Percentiles rank a stretch among this genome's conserved stretches.
Conservation (phyloP, 768 basidiomycete species). For the Trametes villosa region DNA sequence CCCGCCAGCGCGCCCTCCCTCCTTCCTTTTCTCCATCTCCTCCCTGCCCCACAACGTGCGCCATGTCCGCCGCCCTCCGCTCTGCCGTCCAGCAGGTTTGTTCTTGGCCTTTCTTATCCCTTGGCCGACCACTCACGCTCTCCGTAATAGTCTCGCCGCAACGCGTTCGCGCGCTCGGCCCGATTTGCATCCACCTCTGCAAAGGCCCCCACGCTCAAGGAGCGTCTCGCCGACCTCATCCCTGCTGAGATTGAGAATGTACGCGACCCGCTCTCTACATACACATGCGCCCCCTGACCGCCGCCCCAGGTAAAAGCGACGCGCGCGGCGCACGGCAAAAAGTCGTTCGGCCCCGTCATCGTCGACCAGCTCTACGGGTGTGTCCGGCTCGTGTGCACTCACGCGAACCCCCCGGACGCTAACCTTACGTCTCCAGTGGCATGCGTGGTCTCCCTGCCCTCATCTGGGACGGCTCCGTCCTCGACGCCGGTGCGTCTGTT, state of each 20-base stretch:
- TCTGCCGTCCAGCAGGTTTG: constrained; percentile 40
- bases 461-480: constrained; percentile 98
- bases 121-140: constrained; percentile 5
- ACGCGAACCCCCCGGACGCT: constrained; percentile 10
- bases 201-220: constrained; percentile 82
- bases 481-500: constrained; percentile 77
- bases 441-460: constrained; percentile 91
- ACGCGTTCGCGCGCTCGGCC: constrained; percentile 51
- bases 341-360: constrained; percentile 88
- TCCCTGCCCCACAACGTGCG: constrained; percentile 5
- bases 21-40: constrained; percentile 7
- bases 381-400: constrained; percentile 24
- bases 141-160: constrained; percentile 51
- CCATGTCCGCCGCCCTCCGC: constrained; percentile 39
- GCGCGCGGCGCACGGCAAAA: constrained; percentile 87
- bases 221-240: constrained; percentile 92
- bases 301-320: constrained; percentile 72
- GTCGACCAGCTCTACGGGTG: constrained; percentile 93
- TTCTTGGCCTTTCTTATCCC: constrained; percentile 34
- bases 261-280: constrained; percentile 19
- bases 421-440: constrained; percentile 51
- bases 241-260: constrained; percentile 83
- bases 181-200: constrained; percentile 68
- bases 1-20: constrained; percentile 14
- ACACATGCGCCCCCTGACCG: background rate